Conservation (phyloP, 306 rosid species). For the Delonix regia region DNA sequence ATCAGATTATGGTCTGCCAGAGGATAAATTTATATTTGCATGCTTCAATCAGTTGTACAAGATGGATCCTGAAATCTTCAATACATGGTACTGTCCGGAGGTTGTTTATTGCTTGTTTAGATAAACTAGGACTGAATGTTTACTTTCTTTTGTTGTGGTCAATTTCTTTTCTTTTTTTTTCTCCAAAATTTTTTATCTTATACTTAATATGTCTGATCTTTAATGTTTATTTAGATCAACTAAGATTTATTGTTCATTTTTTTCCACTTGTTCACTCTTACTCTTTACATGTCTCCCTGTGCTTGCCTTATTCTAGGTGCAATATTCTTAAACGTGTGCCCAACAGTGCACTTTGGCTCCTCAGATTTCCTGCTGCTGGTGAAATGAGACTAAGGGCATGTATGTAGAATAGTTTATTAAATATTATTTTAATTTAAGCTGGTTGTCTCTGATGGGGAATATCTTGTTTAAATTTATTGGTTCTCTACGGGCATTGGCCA, state of each 20-base stretch:
- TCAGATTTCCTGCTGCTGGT: conserved; percentile 96
- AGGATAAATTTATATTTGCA: conserved; percentile 89
- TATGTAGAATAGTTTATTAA: conserved; percentile 41
- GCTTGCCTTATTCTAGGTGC: conserved; percentile 62
- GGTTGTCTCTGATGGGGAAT: not conserved
- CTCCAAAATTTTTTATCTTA: not conserved
- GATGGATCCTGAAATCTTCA: conserved; percentile 96
- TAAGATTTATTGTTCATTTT: not conserved
- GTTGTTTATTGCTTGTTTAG: conserved; percentile 14
- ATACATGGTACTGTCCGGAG: conserved; percentile 68
- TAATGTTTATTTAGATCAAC: not conserved
- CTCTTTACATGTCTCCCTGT: not conserved
- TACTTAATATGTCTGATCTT: not conserved
- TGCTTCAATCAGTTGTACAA: conserved; percentile 96
- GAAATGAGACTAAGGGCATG: conserved; percentile 88
- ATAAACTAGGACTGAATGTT: not conserved
- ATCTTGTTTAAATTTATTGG: not conserved
- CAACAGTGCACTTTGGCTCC: conserved; percentile 96
- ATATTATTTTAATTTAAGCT: too few species aligned
- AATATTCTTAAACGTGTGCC: conserved; percentile 93
- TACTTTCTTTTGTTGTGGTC: not conserved
- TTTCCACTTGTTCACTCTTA: conserved; percentile 24
- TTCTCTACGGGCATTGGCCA: not conserved
- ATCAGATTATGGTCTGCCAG: conserved; percentile 88
- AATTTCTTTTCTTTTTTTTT: not conserved